A percentile compares a stretch with the other conserved stretches of the same genome.
phyloP scores from a whole-genome alignment of 208 protist genomes.

The Entamoeba moshkovskii region DNA sequence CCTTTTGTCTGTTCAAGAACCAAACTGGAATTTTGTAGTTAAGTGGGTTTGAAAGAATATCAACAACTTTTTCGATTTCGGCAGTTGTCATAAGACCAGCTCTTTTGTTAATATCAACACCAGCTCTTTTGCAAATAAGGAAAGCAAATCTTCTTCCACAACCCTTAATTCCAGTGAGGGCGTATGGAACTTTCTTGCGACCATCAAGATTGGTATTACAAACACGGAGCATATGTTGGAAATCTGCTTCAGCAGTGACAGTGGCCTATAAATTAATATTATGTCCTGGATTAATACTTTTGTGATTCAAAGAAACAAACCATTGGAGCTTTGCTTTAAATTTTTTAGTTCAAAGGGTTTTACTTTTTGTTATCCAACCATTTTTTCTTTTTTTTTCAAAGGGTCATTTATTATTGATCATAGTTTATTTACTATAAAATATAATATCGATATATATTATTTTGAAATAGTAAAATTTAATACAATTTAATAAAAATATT shows the following conservation, averaged over 20 bases:
- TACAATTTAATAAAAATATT: too few relatives aligned
- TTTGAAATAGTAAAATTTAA: too few relatives aligned
- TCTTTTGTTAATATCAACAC: slow-evolving; percentile 79
- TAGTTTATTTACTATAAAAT: too few relatives aligned
- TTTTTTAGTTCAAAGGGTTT: too few relatives aligned
- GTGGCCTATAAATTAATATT: not conserved
- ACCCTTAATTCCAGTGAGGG: slow-evolving; percentile 71
- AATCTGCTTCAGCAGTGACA: slow-evolving; percentile 44
- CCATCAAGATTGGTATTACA: slow-evolving; percentile 98
- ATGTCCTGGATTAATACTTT: too few relatives aligned
- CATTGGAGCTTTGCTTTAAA: too few relatives aligned
- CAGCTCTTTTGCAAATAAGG: slow-evolving; percentile 92
- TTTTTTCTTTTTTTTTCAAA: too few relatives aligned
- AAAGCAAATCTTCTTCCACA: slow-evolving; percentile 93
- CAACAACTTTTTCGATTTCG: slow-evolving; percentile 86
- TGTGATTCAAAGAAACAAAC: too few relatives aligned
- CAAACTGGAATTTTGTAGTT: slow-evolving; percentile 98
- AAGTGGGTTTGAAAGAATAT: slow-evolving; percentile 83
- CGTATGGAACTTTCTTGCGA: slow-evolving; percentile 41
- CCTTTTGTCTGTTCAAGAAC: slow-evolving; percentile 97
- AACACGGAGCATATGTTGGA: slow-evolving; percentile 98
- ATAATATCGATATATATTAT: too few relatives aligned
- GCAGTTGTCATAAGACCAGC: slow-evolving; percentile 51
- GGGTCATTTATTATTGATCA: too few relatives aligned
- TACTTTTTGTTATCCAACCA: too few relatives aligned